Evolutionary conservation across 202 grass and related monocot species (phyloP).

Genomic region (Zoysia matrella): DNA sequence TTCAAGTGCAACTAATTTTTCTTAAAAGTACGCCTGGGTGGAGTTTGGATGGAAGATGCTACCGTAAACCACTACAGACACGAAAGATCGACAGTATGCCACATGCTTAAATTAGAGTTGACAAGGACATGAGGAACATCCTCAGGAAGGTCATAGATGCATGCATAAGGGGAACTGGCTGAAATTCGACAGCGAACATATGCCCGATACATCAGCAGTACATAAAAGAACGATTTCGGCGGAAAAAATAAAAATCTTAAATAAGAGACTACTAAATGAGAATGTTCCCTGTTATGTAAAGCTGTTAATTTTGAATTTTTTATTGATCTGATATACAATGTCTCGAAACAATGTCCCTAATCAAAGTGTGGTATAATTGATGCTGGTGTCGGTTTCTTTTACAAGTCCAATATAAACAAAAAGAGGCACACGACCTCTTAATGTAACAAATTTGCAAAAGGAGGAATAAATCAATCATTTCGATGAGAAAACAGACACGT

Average conservation of each 20-base stretch:
- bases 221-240: conserved; percentile 23
- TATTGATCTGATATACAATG: conserved; percentile 31
- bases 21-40: conserved; percentile 27
- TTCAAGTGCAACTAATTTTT: conserved; percentile 19
- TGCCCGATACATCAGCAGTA: conserved; percentile 43
- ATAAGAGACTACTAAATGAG: conserved; percentile 19
- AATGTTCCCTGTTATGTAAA: conserved; percentile 27
- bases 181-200: conserved; percentile 44
- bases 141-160: conserved; percentile 20
- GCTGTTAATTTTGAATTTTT: conserved; percentile 10
- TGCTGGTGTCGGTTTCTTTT: conserved; percentile 1
- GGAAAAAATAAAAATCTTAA: conserved; percentile 40
- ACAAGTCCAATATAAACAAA: conserved; percentile 24
- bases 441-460: conserved; percentile 3
- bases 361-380: conserved; percentile 12
- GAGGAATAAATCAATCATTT: conserved; percentile 26
- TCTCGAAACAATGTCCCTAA: conserved; percentile 6
- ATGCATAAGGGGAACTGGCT: conserved; percentile 15
- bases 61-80: conserved; percentile 22
- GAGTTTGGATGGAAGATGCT: conserved; percentile 40
- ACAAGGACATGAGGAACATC: conserved; percentile 27
- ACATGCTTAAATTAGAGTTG: conserved; percentile 30
- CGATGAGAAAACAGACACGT: neutral
- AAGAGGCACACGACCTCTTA: neutral
- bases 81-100: conserved; percentile 5